Base-by-base conservation (phyloP, 352 stramenopile genomes). In the Phytopythium litorale region DNA sequence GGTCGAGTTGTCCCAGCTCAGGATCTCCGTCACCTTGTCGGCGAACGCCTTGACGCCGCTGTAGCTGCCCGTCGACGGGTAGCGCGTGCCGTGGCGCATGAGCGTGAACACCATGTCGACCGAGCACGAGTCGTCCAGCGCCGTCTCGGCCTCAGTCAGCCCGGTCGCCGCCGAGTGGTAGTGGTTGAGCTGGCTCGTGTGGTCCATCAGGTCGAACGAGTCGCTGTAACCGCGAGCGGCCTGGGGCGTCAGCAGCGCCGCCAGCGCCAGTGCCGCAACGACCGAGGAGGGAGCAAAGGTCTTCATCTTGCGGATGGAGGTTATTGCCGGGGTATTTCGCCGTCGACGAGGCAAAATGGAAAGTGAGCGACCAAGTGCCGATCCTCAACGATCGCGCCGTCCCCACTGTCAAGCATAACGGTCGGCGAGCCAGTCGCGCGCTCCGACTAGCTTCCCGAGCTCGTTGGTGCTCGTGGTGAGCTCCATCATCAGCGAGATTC, bases 121-220 rank as follows among this genome's bases (percentile, higher is more conserved):
- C 42, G 69, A 49, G 51, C 77, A 87, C 28, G 58, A 64, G 23
- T 71, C 72, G 18, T 75, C 64, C 33, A 87, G 72, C 37, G 64
- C 62, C 6, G 76, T 75, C 54, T 86, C 70, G 49, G 68, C 72
- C 0, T 60, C 60, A 33, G 67, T 65, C 55, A 80, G 71, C 54
- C 71, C 53, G 15, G 75, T 71, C 48, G 71, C 75, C 33, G 77
- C 75, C 58, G 70, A 64, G 63, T 82, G 77, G 65, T 87, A 87
- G 64, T 73, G 83, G 62, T 78, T 82, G 60, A 87, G 75, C 56
- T 81, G 74, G 43, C 73, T 87, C 49, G 77, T 84, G 66, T 84
- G 75, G 67, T 84, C 77, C 46, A 79, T 71, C 37, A 87, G 59
- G 68, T 87, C 75, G 43, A 87, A 87, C 35, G 60, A 45, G 28